Evolutionary conservation across 2,329 filamentous ascomycete genomes (phyloP).

Genomic region (Mycogone perniciosa): DNA sequence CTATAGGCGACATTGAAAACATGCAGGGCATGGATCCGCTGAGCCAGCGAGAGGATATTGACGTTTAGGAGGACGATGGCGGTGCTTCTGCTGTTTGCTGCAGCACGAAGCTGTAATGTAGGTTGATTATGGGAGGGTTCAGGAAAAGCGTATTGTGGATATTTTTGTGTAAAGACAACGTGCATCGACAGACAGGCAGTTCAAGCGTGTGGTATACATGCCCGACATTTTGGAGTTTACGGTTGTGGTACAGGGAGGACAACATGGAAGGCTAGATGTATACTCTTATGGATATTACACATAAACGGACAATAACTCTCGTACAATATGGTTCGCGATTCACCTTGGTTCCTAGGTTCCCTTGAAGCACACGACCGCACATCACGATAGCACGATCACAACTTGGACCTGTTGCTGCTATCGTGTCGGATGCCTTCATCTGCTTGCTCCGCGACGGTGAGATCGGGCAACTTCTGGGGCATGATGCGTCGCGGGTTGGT

Average conservation of each 20-base stretch:
- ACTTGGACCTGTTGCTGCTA: conserved; percentile 45
- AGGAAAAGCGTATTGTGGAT: neutral
- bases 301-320: conserved; percentile 3
- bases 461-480: conserved; percentile 61
- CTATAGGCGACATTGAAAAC: conserved; percentile 60
- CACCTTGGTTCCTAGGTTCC: neutral
- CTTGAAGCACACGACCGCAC: neutral
- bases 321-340: neutral
- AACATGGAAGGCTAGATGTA: conserved; percentile 11
- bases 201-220: conserved; percentile 1
- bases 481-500: conserved; percentile 66
- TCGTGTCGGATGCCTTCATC: conserved; percentile 71
- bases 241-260: conserved; percentile 2
- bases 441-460: conserved; percentile 70
- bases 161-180: conserved; percentile 2
- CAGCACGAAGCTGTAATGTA: neutral
- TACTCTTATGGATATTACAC: conserved; percentile 10
- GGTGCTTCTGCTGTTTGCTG: neutral
- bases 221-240: conserved; percentile 7
- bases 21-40: conserved; percentile 39
- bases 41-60: conserved; percentile 32
- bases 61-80: conserved; percentile 6
- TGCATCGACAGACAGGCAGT: neutral
- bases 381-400: conserved; percentile 24
- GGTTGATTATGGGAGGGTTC: neutral